These are phyloP conservation scores for Barnettozyma vustinii DNA, from an alignment of 805 yeast species.

Conservation along the genomic window DNA sequence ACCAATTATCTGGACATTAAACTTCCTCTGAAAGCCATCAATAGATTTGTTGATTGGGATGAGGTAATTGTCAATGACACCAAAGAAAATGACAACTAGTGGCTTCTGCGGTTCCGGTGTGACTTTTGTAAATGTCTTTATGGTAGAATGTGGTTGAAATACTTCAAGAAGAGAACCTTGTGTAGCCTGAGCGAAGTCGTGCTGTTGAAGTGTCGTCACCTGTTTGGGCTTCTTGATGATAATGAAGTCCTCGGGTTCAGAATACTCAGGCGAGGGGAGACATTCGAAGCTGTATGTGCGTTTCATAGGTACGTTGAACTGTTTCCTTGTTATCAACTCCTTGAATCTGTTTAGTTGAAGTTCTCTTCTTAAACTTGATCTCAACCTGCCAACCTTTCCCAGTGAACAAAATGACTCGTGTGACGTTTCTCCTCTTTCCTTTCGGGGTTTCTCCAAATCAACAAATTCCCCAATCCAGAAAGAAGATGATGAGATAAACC, in stretches of 20 bases:
- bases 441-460: background rate
- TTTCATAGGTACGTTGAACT: slow-evolving; percentile 7
- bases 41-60: slow-evolving; percentile 7
- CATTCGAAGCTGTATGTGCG: slow-evolving; percentile 5
- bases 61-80: slow-evolving; percentile 16
- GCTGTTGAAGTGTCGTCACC: background rate
- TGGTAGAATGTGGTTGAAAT: slow-evolving; percentile 2
- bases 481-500: background rate
- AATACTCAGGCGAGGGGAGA: slow-evolving; percentile 17
- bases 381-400: background rate
- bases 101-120: slow-evolving; percentile 5
- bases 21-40: background rate
- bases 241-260: slow-evolving; percentile 7
- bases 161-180: slow-evolving; percentile 13
- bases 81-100: slow-evolving; percentile 22
- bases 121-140: slow-evolving; percentile 1
- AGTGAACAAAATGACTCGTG: background rate
- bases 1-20: slow-evolving; percentile 17
- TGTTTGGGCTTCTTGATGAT: background rate
- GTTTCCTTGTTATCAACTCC: background rate
- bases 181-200: slow-evolving; percentile 10
- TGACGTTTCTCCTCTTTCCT: background rate
- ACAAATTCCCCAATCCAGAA: background rate
- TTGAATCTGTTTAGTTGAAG: background rate
- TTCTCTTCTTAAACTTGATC: background rate